Conservation (phyloP, 306 rosid genomes). For the Cicer pinnatifidum region DNA sequence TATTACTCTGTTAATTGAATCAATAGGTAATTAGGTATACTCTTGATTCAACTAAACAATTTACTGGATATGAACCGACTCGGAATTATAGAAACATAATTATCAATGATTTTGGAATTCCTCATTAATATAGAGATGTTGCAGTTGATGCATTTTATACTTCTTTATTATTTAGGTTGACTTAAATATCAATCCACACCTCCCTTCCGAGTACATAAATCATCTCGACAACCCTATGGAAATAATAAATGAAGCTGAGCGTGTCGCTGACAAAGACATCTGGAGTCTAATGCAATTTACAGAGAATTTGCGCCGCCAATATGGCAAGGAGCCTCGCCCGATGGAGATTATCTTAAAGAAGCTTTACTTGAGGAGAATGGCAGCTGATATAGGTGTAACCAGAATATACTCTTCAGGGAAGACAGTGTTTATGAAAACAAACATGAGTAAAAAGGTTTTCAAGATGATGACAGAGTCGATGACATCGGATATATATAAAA, state of each 20-base stretch:
- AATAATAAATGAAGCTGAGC: constrained; percentile 82
- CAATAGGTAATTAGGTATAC: not conserved
- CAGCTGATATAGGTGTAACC: constrained; percentile 85
- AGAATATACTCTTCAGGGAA: constrained; percentile 77
- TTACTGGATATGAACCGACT: not conserved
- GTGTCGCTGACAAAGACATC: constrained; percentile 77
- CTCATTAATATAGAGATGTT: constrained; percentile 14
- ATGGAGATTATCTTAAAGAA: constrained; percentile 83
- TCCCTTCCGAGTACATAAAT: constrained; percentile 88
- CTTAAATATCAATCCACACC: constrained; percentile 74
- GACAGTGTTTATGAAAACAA: constrained; percentile 74
- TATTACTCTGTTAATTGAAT: not conserved
- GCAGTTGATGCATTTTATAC: constrained; percentile 35
- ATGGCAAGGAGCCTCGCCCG: constrained; percentile 90
- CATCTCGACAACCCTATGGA: constrained; percentile 89
- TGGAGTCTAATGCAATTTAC: constrained; percentile 93
- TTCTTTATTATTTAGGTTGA: constrained; percentile 62
- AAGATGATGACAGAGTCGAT: constrained; percentile 76
- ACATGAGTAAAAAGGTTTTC: constrained; percentile 73
- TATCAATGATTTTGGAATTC: not conserved
- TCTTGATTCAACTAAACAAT: not conserved
- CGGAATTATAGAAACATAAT: constrained; percentile 1
- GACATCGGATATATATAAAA: constrained; percentile 68
- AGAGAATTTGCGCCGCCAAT: constrained; percentile 78
- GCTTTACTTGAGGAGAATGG: constrained; percentile 93